Percentiles rank a stretch among this genome's conserved stretches.
Evolutionary conservation across 352 stramenopile genomes (phyloP).

Genomic region (Phytophthora tentaculata): DNA sequence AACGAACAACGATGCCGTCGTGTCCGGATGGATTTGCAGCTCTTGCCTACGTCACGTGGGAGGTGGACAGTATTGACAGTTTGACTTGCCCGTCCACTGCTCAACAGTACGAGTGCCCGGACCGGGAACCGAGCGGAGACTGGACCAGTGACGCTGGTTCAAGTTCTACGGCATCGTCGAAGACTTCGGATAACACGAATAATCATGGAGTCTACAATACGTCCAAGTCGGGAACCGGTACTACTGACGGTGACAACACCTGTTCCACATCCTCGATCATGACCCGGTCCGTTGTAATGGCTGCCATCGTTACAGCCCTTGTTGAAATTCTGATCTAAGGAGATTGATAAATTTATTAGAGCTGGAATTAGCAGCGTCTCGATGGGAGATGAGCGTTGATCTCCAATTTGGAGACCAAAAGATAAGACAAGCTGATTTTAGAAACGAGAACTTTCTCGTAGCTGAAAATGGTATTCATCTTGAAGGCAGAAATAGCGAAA

Average conservation of each 20-base stretch:
- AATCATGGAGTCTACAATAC: slow-evolving; percentile 13
- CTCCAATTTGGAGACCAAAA: neutral
- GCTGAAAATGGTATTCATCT: neutral
- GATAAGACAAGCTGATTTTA: too few relatives aligned
- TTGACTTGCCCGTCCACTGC: slow-evolving; percentile 43
- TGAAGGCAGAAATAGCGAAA: neutral
- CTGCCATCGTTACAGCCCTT: slow-evolving; percentile 15
- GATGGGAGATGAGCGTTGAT: neutral
- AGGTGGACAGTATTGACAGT: slow-evolving; percentile 43
- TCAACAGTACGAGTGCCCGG: slow-evolving; percentile 51
- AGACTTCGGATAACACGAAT: slow-evolving; percentile 22
- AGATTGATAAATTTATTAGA: slow-evolving; percentile 18
- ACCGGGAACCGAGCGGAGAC: slow-evolving; percentile 50
- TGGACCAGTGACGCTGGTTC: slow-evolving; percentile 46
- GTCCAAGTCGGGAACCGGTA: slow-evolving; percentile 14
- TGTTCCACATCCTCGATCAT: slow-evolving; percentile 26
- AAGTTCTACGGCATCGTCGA: slow-evolving; percentile 29
- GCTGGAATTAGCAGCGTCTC: slow-evolving; percentile 4
- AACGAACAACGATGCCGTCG: slow-evolving; percentile 37
- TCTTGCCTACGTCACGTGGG: slow-evolving; percentile 48
- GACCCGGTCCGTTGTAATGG: slow-evolving; percentile 26
- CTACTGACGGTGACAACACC: slow-evolving; percentile 19
- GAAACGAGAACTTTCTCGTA: neutral
- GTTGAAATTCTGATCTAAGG: slow-evolving; percentile 26
- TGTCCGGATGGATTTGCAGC: slow-evolving; percentile 46